Evolutionary conservation across 805 yeast species (phyloP), one percentile per base, ranked within the genome.

Genomic region (Starmerella sirachaensis): DNA sequence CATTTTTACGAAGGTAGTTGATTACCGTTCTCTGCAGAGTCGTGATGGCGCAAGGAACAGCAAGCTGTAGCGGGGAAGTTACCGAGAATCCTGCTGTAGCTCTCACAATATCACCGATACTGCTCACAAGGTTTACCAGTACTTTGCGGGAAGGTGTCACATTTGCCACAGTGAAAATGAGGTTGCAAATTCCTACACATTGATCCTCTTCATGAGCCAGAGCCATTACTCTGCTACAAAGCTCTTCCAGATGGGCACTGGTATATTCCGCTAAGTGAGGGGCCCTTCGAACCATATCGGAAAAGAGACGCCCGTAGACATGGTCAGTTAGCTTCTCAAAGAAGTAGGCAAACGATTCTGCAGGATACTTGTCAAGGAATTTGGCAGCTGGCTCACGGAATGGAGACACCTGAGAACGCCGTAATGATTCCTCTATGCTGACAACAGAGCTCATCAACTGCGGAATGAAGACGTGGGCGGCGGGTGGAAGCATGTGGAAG

Each of bases 301-400:
- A 76, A 47, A 81, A 68, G 60, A 77, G 68, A 16, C 74, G 66
- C 45, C 80, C 93, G 51, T 65, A 67, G 52, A 65, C 61, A 38
- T 94, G 65, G 35, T 74, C 74, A 21, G 70, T 69, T 56, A 79
- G 69, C 52, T 78, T 76, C 20, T 70, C 71, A 23, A 70, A 62
- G 60, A 82, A 86, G 53, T 76, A 81, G 20, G 73, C 74, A 35
- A 74, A 64, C 4, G 93, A 70, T 47, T 86, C 80, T 18, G 68
- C 71, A 2, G 93, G 75, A 56, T 85, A 88, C 42, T 94, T 65
- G 57, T 85, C 74, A 59, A 91, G 62, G 53, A 80, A 91, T 54
- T 78, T 79, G 6, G 93, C 86, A 31, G 88, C 72, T 3, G 98
- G 95, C n/a, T 65, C 69, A 47, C 98, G 68, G 65, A 91, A 86